These are phyloP conservation scores for Zancudomyces culisetae DNA, from an alignment of 371 early-diverging fungal species.

Conservation along the genomic window DNA sequence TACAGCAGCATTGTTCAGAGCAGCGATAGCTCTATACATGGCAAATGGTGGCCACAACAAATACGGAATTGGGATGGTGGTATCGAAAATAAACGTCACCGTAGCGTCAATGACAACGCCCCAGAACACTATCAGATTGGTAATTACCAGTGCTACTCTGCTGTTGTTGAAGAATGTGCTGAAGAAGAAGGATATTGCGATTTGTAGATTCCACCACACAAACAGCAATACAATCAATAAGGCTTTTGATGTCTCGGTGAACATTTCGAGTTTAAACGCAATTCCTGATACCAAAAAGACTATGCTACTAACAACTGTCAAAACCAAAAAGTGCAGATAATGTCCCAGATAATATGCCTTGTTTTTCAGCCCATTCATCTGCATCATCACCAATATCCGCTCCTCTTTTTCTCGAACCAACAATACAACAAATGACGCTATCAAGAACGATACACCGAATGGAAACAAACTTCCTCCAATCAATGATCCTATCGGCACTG, in stretches of 20 bases:
- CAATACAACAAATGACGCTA: slow-evolving; percentile 47
- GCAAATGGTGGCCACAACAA: slow-evolving; percentile 58
- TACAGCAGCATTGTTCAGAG: slow-evolving; percentile 27
- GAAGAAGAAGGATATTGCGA: slow-evolving; percentile 42
- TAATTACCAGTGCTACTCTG: slow-evolving; percentile 30
- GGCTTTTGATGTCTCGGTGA: slow-evolving; percentile 29
- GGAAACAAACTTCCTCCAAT: slow-evolving; percentile 45
- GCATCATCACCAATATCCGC: slow-evolving; percentile 47
- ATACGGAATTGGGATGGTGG: slow-evolving; percentile 22
- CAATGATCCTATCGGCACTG: slow-evolving; percentile 29
- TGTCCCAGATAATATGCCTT: slow-evolving; percentile 37
- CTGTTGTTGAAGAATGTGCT: slow-evolving; percentile 34
- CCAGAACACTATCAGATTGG: slow-evolving; percentile 38
- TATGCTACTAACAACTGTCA: slow-evolving; percentile 31
- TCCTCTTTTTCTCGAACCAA: slow-evolving; percentile 53
- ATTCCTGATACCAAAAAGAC: slow-evolving; percentile 37
- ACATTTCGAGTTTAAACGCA: slow-evolving; percentile 32
- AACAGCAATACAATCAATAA: slow-evolving; percentile 39
- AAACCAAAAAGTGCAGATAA: slow-evolving; percentile 40
- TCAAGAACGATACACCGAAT: slow-evolving; percentile 50
- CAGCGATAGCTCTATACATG: slow-evolving; percentile 34
- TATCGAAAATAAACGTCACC: slow-evolving; percentile 20
- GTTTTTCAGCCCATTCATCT: slow-evolving; percentile 48
- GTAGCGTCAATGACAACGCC: slow-evolving; percentile 35
- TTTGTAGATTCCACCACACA: slow-evolving; percentile 42